Evolutionary conservation across 2,329 filamentous ascomycete genomes (phyloP), one percentile per base, ranked within the genome.

Genomic region (Talaromyces albobiverticillius): DNA sequence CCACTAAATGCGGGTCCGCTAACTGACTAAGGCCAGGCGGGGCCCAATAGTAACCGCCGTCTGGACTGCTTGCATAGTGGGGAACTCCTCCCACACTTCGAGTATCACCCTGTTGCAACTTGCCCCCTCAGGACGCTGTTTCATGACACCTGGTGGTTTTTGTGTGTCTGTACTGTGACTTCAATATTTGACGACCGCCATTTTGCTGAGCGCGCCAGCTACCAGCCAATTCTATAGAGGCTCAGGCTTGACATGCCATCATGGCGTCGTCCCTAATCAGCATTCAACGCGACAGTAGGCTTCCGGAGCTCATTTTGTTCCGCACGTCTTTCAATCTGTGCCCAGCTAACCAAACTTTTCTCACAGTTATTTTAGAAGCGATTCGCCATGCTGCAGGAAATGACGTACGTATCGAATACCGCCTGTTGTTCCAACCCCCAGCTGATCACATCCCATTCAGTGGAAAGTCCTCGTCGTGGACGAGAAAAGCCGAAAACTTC

Each of bases 381-480:
- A 87, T 96, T 66, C 87, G 86, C 67, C 80, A 84, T 68, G 89
- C 92, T 60, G 93, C 88, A 55, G 84, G 83, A 71, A 87, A 87
- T 76, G 90, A 96, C 72, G 89, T 94, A 80, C 58, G 67, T 66
- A 64, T 59, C 42, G 8, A 32, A 31, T 61, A 61, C 60, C 57
- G 70, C 18, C 23, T 42, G 42, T 52, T 52, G 26, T 31, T 31
- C 11, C 45, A 38, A 32, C 22, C 46, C 41, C 41, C n/a, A 25
- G 29, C 50, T 52, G 50, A 52, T 32, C 26, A 16, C 10, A 6
- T 31, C 60, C 47, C 55, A 57, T 26, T 31, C 62, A 96, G 91
- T 99, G 94, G 94, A 99, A 97, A 83, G 89, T 96, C 62, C 78
- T 99, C 62, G 87, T 99, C 51, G 79, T 96, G 65, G 94, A 99